Base-by-base conservation (phyloP, 257 asterid genomes). In the Salvia rosmarinus region DNA sequence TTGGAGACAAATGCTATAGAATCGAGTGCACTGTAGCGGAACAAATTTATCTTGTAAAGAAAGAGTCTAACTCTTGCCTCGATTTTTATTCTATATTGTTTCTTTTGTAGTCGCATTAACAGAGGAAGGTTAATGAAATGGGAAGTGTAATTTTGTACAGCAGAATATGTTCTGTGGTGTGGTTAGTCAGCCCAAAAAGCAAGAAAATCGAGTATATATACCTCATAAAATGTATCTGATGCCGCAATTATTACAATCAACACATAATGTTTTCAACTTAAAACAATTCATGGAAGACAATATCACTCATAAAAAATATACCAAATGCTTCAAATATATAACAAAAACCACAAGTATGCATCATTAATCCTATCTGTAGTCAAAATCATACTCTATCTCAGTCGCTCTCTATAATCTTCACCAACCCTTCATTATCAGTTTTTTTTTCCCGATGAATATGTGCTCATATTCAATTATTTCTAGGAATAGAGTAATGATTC, bases 391-490 rank as follows among this genome's bases (percentile, higher is more conserved):
- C 3, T 16, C 51, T 46, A 51, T 51, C 58, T 51, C 13, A 51
- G 30, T 20, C 59, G 10, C 9, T 55, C 37, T 23, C 62, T 9
- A 49, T 37, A 17, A 5, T 9, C 13, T 23, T 64, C 21, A 19
- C 2, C 13, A 50, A 16, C 52, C 13, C 46, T 61, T 72, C 52
- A n/a, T n/a, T n/a, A 21, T 14, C 64, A 13, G 9, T 12, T 32
- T 35, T 54, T 32, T 64, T 11, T 3, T 37, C 7, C 7, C 9
- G 4, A 35, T 57, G 74, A 67, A 67, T 75, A 58, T 75, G 63
- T 75, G 74, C 79, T 75, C 62, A 34, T 20, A 11, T 74, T 42
- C 79, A 75, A 75, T 68, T 54, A 68, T 69, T 69, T 57, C 14
- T 44, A 5, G 68, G 59, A 28, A 56, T 17, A 32, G n/a, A n/a